Base-by-base conservation (phyloP, 2,329 filamentous ascomycete species). In the Setomelanomma holmii region DNA sequence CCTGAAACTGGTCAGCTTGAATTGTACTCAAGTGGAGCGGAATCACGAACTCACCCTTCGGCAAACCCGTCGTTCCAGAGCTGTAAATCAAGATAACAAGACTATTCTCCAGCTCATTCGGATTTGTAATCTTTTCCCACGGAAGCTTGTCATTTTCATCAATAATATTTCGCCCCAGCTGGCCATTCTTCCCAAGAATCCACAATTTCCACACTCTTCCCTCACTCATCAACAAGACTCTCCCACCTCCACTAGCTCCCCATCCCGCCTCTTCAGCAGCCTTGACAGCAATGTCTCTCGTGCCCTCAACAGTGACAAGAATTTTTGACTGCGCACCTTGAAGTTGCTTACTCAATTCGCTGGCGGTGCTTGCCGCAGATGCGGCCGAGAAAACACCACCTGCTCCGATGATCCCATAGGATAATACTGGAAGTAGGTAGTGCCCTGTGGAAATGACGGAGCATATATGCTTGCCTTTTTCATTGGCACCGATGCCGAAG, bases 361-460 rank as follows among this genome's bases (percentile, higher is more conserved):
- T 61, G 0, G 78, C 73, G 0, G 83, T 84, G 4, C 77, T 79
- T 0, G 78, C 76, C 0, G 82, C 76, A 40, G 78, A 82, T 0
- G 82, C 82, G 4, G 82, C 80, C 5, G 82, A 83, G 60, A 84
- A 87, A 21, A 87, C 78, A 16, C 84, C 85, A 1, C 81, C 84
- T 2, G 84, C 83, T 3, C 82, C 84, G 40, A 87, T 76, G 45
- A 85, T 79, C 12, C 80, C 82, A 56, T 79, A 86, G 62, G 84
- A 83, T 1, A 84, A 58, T 11, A 79, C 75, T 0, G 83, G 79
- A 0, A 86, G 74, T 4, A 85, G 74, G 40, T 80, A 79, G 58
- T 86, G 82, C 1, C 85, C 85, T 0, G 80, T 80, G 1, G 82
- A 84, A 22, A 86, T 79, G 16, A 80, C 77, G 4, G 85, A 80